These are phyloP conservation scores for Solanum hybrid DNA, from an alignment of 305 asterid genomes.

Conservation along the genomic window DNA sequence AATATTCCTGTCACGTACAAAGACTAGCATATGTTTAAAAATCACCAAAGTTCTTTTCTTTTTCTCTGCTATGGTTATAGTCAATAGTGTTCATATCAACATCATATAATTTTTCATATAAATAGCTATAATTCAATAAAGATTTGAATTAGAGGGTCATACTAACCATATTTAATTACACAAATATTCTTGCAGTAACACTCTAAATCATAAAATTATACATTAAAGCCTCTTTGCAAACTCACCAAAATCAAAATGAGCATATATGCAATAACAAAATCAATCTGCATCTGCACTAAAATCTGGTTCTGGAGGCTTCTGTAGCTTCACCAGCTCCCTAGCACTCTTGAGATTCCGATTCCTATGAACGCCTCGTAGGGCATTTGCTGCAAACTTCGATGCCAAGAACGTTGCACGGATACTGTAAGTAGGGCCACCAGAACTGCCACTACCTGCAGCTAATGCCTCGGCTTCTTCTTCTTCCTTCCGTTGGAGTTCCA, in stretches of 20 bases:
- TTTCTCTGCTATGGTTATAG: not conserved
- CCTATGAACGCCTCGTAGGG: conserved; percentile 87
- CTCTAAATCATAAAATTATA: conserved; percentile 12
- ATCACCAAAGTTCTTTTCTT: not conserved
- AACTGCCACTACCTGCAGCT: conserved; percentile 33
- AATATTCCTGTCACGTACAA: not conserved
- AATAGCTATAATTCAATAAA: not conserved
- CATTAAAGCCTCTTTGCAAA: conserved; percentile 3
- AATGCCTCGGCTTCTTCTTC: conserved; percentile 46
- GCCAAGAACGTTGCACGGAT: conserved; percentile 88
- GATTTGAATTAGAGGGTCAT: not conserved
- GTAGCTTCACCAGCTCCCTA: conserved; percentile 77
- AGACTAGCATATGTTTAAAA: not conserved
- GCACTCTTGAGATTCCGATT: conserved; percentile 86
- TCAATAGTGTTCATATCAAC: not conserved
- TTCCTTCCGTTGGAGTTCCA: conserved; percentile 72
- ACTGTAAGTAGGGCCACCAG: conserved; percentile 60
- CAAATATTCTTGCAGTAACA: not conserved
- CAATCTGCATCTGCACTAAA: conserved; percentile 86
- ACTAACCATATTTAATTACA: not conserved
- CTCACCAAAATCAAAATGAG: conserved; percentile 1
- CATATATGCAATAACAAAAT: not conserved
- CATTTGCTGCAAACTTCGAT: conserved; percentile 86
- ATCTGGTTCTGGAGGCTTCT: conserved; percentile 97
- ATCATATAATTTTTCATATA: not conserved